These are phyloP conservation scores for Alternaria conjuncta DNA, from an alignment of 2,329 filamentous ascomycete species.

Conservation along the genomic window DNA sequence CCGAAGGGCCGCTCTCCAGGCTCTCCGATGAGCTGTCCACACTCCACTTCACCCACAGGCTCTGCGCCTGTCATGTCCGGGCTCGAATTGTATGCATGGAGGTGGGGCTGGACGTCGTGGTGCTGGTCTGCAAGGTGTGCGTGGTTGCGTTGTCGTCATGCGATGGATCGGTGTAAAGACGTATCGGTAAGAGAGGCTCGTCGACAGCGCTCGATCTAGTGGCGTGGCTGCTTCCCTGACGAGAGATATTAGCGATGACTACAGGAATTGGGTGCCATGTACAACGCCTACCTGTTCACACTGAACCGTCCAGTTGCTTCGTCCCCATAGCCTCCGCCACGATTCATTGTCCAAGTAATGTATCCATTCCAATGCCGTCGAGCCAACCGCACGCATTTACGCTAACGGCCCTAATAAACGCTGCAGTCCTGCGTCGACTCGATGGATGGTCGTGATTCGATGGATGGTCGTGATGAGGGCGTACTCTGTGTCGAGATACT, in stretches of 20 bases:
- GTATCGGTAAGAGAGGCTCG: no score
- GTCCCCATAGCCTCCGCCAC: neutral
- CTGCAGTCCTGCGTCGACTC: no score
- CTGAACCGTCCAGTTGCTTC: neutral
- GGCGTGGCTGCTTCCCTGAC: neutral
- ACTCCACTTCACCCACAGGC: neutral
- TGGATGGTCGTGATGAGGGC: no score
- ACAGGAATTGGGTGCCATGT: neutral
- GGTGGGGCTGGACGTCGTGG: neutral
- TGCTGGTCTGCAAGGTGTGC: neutral
- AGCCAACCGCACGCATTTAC: no score
- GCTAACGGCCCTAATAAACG: no score
- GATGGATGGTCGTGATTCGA: no score
- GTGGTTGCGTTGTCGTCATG: neutral
- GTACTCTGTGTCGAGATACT: neutral
- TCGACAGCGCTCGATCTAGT: neutral
- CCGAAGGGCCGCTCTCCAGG: neutral
- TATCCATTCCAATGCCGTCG: neutral
- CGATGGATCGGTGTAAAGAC: neutral
- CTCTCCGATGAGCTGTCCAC: neutral
- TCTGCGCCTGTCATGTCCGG: neutral
- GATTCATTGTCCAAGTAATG: neutral
- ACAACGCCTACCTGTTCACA: neutral
- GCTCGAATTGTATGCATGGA: neutral
- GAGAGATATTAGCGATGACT: neutral